These are phyloP conservation scores for Lomentospora prolificans DNA, from an alignment of 2,329 filamentous ascomycete species.

Conservation along the genomic window DNA sequence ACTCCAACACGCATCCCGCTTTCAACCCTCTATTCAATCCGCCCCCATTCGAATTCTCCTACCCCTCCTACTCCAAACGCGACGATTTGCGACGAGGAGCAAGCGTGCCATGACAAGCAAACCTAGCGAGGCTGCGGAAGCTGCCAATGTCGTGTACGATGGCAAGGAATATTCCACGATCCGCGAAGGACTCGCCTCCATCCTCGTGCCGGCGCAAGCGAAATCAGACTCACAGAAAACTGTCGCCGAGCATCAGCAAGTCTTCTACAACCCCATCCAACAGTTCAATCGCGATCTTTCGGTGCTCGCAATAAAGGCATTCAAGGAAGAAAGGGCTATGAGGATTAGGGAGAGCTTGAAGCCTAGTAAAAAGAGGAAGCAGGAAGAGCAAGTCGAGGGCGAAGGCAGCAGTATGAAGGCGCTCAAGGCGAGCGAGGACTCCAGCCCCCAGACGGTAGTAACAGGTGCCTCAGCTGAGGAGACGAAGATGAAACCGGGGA, in stretches of 20 bases:
- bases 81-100: background rate
- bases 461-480: conserved; percentile 8
- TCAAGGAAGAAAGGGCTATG: conserved; percentile 54
- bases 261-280: conserved; percentile 98
- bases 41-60: background rate
- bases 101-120: background rate
- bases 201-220: conserved; percentile 39
- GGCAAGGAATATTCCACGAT: conserved; percentile 42
- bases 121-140: background rate
- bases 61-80: background rate
- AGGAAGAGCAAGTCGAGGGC: conserved; percentile 35
- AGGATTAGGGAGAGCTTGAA: conserved; percentile 14
- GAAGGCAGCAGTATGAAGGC: conserved; percentile 28
- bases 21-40: background rate
- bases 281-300: conserved; percentile 97
- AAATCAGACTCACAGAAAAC: conserved; percentile 30
- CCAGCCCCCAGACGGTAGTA: background rate
- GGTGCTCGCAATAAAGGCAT: conserved; percentile 82
- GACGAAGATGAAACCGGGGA: conserved; percentile 5
- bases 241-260: conserved; percentile 52
- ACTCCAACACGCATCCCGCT: background rate
- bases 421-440: conserved; percentile 13
- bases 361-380: conserved; percentile 27
- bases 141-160: conserved; percentile 16
- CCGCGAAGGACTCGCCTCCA: conserved; percentile 47